Base-by-base conservation (phyloP, 2,329 filamentous ascomycete species). In the Helotiales sp. region DNA sequence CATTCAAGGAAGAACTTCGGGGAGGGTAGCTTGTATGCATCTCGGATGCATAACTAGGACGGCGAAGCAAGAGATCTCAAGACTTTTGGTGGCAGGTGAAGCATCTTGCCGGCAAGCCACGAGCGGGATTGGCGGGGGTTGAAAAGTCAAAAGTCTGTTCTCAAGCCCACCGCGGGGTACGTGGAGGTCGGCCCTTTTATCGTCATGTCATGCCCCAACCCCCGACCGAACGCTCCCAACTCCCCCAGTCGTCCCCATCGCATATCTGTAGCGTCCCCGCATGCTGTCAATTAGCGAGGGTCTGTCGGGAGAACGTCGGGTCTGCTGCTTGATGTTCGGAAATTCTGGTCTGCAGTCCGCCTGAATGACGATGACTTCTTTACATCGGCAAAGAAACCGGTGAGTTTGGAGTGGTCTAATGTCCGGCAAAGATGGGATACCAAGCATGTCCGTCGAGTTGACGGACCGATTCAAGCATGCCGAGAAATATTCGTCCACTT, bases 271-370 rank as follows among this genome's bases (percentile, higher is more conserved):
- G 34, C 22, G 30, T 55, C 49, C 61, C 61, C 61, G 49, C 61
- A 63, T 24, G 34, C 28, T 24, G 17, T 50, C 10, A 26, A 30
- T n/a, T 26, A n/a, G n/a, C n/a, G n/a, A n/a, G n/a, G n/a, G n/a
- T n/a, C n/a, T n/a, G n/a, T n/a, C 45, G 63, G 63, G 40, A 37
- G 26, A 64, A 40, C 54, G 30, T 59, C 63, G 63, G 63, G 8
- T 52, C 8, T n/a, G 26, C 10, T 32, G 17, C n/a, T 52, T 8
- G 30, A 43, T 30, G 28, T 43, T 43, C 15, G 34, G 22, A 5
- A 15, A 5, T 40, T 13, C 10, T 28, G n/a, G 22, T 17, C 15
- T 7, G n/a, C 20, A 22, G 11, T 59, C 34, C 20, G 55, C 37
- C 37, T 59, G 15, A 20, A 43, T 43, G 54, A 58, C 45, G 30